Base-by-base conservation (phyloP, 2,329 filamentous ascomycete species). In the Grosmannia serpens region DNA sequence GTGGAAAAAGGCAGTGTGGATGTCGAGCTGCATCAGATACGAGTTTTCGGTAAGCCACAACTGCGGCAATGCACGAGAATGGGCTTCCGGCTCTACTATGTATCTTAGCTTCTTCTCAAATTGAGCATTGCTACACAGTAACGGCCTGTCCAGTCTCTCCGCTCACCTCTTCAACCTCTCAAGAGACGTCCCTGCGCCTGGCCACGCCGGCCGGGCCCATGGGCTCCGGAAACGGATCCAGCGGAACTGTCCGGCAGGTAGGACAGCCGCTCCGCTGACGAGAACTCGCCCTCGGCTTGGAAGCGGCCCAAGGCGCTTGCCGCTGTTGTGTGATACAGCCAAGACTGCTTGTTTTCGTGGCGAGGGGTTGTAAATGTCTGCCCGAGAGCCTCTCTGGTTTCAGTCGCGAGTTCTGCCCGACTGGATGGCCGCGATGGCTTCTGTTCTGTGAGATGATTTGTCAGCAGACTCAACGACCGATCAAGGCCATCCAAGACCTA, bases 331-430 rank as follows among this genome's bases (percentile, higher is more conserved):
- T 86, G 81, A 67, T 89, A 89, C 31, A 88, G 77, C 85, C 86
- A 89, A 47, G 85, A 79, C 68, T 88, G 85, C 66, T 82, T 82
- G 71, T 87, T 89, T 59, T 86, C 80, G 67, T 82, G 76, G 31
- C 87, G 76, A 0, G 86, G 85, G 1, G 85, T 83, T 4, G 85
- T 88, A 68, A 89, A 89, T 33, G 86, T 1, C 84, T 87, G 9
- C 86, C 86, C 0, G 85, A 88, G 50, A 89, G 77, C 74, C 88
- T 87, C 73, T 95, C 90, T 31, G 85, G 85, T 68, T 90, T 89
- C 69, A 95, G 89, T 0, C 90, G 90, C 3, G 87, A 89, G 75
- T 95, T 95, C 49, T 85, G 81, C 55, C 81, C 89, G 60, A 89
- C 68, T 10, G 90, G 89, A 6, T 92, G 77, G 89, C 85, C 22